Conservation (phyloP, 176 grass and related monocot genomes). For the Aegilops tauschii region DNA sequence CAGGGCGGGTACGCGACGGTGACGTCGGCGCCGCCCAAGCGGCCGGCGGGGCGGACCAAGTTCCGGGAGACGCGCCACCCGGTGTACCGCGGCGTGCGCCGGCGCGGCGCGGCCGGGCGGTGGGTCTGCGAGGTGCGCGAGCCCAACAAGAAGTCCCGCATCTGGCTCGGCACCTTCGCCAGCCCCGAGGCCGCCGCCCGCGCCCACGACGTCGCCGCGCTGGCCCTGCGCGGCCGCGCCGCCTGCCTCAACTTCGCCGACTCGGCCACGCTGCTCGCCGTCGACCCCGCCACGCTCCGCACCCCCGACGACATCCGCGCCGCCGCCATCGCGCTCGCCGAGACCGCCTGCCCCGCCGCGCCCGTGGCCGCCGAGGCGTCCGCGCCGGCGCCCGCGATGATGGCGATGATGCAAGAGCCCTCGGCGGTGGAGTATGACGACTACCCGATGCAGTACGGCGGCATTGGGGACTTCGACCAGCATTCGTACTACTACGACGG, state of each 20-base stretch:
- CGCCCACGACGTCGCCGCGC: constrained; percentile 88
- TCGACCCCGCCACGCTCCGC: constrained; percentile 48
- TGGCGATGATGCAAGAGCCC: neutral
- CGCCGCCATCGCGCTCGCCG: constrained; percentile 66
- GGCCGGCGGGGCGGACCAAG: constrained; percentile 70
- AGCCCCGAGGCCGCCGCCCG: constrained; percentile 67
- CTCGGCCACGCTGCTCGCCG: constrained; percentile 51
- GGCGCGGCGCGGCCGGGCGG: constrained; percentile 45
- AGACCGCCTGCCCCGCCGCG: constrained; percentile 29
- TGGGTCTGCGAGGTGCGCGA: constrained; percentile 86
- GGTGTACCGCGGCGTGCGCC: constrained; percentile 69
- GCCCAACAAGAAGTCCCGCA: constrained; percentile 88
- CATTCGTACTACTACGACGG: constrained; percentile 49
- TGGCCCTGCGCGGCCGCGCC: constrained; percentile 47
- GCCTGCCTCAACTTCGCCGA: constrained; percentile 86
- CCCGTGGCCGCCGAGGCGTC: neutral
- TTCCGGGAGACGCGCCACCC: constrained; percentile 93
- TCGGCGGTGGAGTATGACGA: constrained; percentile 20
- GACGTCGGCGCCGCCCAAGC: constrained; percentile 66
- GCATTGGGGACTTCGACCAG: constrained; percentile 38
- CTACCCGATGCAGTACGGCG: constrained; percentile 13
- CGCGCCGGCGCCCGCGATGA: neutral
- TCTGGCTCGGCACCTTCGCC: constrained; percentile 87
- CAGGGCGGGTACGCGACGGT: constrained; percentile 38
- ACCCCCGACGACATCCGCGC: constrained; percentile 70